These are phyloP conservation scores for Penicillium sp. DNA, from an alignment of 2,329 filamentous ascomycete species.

Conservation along the genomic window DNA sequence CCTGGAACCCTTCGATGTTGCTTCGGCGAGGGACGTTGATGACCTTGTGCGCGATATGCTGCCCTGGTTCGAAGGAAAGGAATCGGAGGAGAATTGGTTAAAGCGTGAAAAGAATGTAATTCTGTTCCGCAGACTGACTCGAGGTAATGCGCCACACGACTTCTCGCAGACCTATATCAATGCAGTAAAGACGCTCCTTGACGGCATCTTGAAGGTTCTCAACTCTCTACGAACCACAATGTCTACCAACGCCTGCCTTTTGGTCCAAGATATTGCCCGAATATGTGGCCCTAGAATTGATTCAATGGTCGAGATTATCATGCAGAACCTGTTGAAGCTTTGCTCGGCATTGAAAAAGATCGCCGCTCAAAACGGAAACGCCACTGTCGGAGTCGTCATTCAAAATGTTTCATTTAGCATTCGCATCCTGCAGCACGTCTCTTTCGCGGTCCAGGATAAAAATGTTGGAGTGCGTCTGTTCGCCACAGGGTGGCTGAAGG, in stretches of 20 bases:
- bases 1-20: conserved; percentile 78
- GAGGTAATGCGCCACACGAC: conserved; percentile 78
- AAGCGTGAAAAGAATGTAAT: conserved; percentile 76
- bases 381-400: conserved; percentile 76
- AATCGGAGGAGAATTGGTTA: conserved; percentile 88
- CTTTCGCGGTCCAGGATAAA: conserved; percentile 81
- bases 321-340: conserved; percentile 87
- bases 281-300: conserved; percentile 77
- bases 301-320: conserved; percentile 81
- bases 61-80: conserved; percentile 77
- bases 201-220: conserved; percentile 83
- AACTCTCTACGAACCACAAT: conserved; percentile 85
- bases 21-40: conserved; percentile 82
- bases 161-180: conserved; percentile 68
- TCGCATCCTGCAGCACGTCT: conserved; percentile 82
- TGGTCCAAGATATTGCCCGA: conserved; percentile 80
- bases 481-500: conserved; percentile 79
- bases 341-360: conserved; percentile 92
- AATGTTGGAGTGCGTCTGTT: conserved; percentile 83
- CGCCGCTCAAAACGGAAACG: conserved; percentile 76
- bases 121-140: conserved; percentile 73
- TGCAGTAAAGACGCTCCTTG: conserved; percentile 70
- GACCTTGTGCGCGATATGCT: conserved; percentile 81
- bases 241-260: conserved; percentile 77
- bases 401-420: conserved; percentile 73